These are phyloP conservation scores for Arthrobotrys musiformis DNA, from an alignment of 2,329 filamentous ascomycete species.

Conservation along the genomic window DNA sequence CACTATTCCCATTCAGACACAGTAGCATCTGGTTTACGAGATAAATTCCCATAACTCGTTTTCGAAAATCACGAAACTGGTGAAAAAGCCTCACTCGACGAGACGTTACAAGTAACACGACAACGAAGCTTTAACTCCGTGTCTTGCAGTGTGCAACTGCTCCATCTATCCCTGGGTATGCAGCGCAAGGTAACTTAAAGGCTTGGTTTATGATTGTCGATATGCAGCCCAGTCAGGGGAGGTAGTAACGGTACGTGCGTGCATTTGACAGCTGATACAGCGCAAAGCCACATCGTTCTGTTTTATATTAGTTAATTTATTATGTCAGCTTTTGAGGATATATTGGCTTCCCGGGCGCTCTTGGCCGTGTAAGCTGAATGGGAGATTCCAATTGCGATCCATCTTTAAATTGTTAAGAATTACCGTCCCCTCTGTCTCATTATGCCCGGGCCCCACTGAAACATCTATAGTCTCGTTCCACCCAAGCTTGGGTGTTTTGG, in stretches of 20 bases:
- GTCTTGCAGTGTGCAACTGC: too few species aligned
- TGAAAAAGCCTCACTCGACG: too few species aligned
- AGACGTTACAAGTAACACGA: not conserved
- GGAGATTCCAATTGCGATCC: not conserved
- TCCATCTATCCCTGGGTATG: too few species aligned
- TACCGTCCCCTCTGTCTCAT: not conserved
- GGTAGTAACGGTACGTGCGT: not conserved
- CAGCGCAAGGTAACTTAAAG: not conserved
- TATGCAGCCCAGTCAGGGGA: not conserved
- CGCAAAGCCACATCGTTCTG: not conserved
- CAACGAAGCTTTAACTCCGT: not conserved
- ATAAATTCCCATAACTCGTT: too few species aligned
- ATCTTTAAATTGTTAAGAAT: not conserved
- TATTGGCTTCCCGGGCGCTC: too few species aligned
- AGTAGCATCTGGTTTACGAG: too few species aligned
- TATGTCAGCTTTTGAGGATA: conserved; percentile 17
- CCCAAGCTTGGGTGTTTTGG: not conserved
- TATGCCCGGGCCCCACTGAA: not conserved
- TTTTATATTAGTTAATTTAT: not conserved
- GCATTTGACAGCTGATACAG: conserved; percentile 7
- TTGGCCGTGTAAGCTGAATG: not conserved
- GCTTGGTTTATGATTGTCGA: not conserved
- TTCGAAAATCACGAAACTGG: too few species aligned
- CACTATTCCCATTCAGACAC: too few species aligned
- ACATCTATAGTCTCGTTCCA: not conserved